Evolutionary conservation across 305 asterid genomes (phyloP).

Genomic region (Nicotiana rustica): DNA sequence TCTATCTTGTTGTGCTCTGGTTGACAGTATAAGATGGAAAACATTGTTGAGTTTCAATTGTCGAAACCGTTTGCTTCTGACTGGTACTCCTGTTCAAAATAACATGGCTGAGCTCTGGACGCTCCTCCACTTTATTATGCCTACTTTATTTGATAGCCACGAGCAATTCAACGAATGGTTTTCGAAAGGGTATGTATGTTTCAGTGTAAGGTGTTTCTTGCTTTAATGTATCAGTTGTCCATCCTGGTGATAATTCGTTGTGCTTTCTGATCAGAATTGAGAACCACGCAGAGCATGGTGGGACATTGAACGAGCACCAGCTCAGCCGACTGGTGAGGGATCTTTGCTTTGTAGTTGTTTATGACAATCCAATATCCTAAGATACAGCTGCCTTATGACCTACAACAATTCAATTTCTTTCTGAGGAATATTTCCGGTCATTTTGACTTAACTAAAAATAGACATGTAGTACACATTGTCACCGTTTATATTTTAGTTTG

Average conservation of each 20-base stretch:
- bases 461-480: slow-evolving; percentile 21
- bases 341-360: slow-evolving; percentile 29
- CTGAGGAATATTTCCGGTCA: slow-evolving; percentile 17
- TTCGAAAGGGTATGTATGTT: slow-evolving; percentile 83
- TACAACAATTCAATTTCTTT: neutral
- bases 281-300: slow-evolving; percentile 99
- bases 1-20: slow-evolving; percentile 45
- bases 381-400: neutral
- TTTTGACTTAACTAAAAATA: neutral
- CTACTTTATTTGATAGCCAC: slow-evolving; percentile 94
- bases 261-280: slow-evolving; percentile 73
- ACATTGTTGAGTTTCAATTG: slow-evolving; percentile 97
- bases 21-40: slow-evolving; percentile 97
- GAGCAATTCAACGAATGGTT: slow-evolving; percentile 99
- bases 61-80: slow-evolving; percentile 95
- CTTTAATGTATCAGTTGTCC: slow-evolving; percentile 19
- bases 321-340: slow-evolving; percentile 91
- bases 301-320: slow-evolving; percentile 98
- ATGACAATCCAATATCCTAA: slow-evolving; percentile 25
- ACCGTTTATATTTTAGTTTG: neutral
- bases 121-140: slow-evolving; percentile 97
- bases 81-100: slow-evolving; percentile 98
- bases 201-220: slow-evolving; percentile 22
- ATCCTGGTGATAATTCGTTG: slow-evolving; percentile 42
- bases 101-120: slow-evolving; percentile 99